Conservation (phyloP, 2,329 filamentous ascomycete species). For the Hypoxylon sp. region DNA sequence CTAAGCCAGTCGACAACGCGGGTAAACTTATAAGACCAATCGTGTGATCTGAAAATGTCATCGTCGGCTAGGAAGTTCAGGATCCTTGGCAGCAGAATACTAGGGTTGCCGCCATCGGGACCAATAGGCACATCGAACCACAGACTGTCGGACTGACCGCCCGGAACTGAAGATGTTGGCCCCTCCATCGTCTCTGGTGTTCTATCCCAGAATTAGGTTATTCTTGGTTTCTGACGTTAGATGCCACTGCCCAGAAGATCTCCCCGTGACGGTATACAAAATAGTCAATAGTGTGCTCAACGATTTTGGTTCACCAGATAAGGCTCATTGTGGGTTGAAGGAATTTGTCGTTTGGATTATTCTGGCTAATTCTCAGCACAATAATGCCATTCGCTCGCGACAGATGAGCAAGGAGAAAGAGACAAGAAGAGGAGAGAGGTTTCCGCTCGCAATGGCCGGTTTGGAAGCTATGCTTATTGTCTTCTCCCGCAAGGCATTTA, state of each 20-base stretch:
- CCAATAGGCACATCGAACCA: constrained; percentile 9
- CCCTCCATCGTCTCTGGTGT: constrained; percentile 3
- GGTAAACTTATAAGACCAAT: constrained; percentile 35
- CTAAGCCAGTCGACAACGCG: constrained; percentile 52
- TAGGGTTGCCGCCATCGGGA: constrained; percentile 48
- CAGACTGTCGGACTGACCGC: background rate
- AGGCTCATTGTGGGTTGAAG: constrained; percentile 21
- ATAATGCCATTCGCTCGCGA: constrained; percentile 1
- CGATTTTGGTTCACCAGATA: constrained; percentile 14
- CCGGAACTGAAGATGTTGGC: background rate
- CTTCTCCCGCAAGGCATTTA: constrained; percentile 38
- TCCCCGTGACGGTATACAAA: constrained; percentile 7
- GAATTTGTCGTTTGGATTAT: constrained; percentile 10
- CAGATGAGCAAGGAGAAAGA: constrained; percentile 23
- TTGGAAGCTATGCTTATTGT: constrained; percentile 26
- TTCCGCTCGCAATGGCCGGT: constrained; percentile 14
- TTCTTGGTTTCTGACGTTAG: background rate
- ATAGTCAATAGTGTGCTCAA: constrained; percentile 4
- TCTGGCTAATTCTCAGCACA: constrained; percentile 14
- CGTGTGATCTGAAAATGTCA: constrained; percentile 53
- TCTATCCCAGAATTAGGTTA: background rate
- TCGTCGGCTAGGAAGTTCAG: constrained; percentile 59
- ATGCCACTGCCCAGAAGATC: background rate
- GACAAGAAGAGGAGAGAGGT: constrained; percentile 12
- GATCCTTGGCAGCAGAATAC: constrained; percentile 47